A percentile compares a stretch with the other conserved stretches of the same genome.
Conservation (phyloP, 2,329 filamentous ascomycete species). For the Aspergillus tubingensis region DNA sequence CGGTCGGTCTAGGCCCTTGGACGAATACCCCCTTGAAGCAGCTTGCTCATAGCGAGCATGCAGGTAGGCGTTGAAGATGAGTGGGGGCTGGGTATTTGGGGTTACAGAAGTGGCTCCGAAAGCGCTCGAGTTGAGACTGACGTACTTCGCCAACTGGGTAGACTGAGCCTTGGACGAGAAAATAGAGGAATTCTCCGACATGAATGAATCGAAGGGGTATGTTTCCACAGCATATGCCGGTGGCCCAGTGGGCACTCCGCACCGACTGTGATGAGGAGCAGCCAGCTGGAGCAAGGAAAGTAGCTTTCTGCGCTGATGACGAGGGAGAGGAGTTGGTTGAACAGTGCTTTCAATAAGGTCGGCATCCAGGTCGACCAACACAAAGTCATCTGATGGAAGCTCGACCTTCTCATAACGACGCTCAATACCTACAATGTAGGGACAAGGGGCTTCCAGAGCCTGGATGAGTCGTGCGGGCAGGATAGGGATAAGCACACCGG, state of each 20-base stretch:
- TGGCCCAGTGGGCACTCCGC: slow-evolving; percentile 81
- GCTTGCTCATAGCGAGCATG: slow-evolving; percentile 69
- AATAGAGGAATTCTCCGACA: slow-evolving; percentile 78
- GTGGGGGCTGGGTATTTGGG: slow-evolving; percentile 54
- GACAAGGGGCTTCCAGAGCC: slow-evolving; percentile 89
- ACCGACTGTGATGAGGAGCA: slow-evolving; percentile 84
- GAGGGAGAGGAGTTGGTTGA: slow-evolving; percentile 75
- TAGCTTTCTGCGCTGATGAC: slow-evolving; percentile 87
- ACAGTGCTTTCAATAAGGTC: slow-evolving; percentile 85
- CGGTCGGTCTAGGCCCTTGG: slow-evolving; percentile 64
- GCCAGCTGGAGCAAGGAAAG: slow-evolving; percentile 84
- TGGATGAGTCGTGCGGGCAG: slow-evolving; percentile 85
- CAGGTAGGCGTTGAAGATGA: slow-evolving; percentile 89
- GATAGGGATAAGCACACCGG: slow-evolving; percentile 90
- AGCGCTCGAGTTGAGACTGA: slow-evolving; percentile 82
- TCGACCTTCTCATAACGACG: slow-evolving; percentile 67
- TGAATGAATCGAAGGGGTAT: slow-evolving; percentile 86
- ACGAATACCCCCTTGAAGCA: slow-evolving; percentile 44
- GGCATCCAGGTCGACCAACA: slow-evolving; percentile 88
- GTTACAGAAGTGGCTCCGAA: slow-evolving; percentile 70
- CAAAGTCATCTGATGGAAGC: slow-evolving; percentile 91
- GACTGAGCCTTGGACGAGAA: slow-evolving; percentile 72
- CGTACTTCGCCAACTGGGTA: slow-evolving; percentile 79
- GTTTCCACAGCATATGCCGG: slow-evolving; percentile 92
- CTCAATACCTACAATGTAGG: slow-evolving; percentile 96